Conservation (phyloP, 306 rosid genomes). For the Lotus japonicus region DNA sequence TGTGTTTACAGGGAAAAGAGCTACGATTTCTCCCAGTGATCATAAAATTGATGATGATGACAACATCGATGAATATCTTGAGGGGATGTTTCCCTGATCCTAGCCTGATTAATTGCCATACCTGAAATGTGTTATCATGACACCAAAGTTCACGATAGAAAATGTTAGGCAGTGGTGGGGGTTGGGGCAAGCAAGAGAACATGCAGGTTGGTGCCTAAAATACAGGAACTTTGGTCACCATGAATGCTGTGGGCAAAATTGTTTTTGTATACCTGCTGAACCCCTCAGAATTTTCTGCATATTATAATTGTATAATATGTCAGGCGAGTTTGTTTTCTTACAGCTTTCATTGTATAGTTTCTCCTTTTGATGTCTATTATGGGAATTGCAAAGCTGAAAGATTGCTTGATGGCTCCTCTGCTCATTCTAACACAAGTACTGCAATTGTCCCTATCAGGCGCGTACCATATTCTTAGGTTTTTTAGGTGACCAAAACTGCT, state of each 20-base stretch:
- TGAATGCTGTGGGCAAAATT: not conserved
- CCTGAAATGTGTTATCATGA: not conserved
- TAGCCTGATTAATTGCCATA: not conserved
- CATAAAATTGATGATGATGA: conserved; percentile 36
- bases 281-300: not conserved
- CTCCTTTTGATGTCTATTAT: no score
- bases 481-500: not conserved
- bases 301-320: not conserved
- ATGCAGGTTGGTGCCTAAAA: not conserved
- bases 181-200: not conserved
- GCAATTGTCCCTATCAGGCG: not conserved
- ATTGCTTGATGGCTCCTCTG: not conserved
- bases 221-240: not conserved
- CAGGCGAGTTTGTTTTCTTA: not conserved
- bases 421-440: not conserved
- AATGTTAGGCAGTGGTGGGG: no score
- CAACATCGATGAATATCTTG: conserved; percentile 61
- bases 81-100: conserved; percentile 84
- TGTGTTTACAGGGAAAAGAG: conserved; percentile 53
- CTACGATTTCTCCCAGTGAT: conserved; percentile 39
- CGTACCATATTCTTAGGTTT: not conserved
- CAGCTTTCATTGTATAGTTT: no score
- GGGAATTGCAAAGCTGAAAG: not conserved
- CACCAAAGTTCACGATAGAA: not conserved
- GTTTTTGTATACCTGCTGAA: not conserved